These are phyloP conservation scores for Stachybotrys chlorohalonatus DNA, from an alignment of 2,329 filamentous ascomycete species.

Conservation along the genomic window DNA sequence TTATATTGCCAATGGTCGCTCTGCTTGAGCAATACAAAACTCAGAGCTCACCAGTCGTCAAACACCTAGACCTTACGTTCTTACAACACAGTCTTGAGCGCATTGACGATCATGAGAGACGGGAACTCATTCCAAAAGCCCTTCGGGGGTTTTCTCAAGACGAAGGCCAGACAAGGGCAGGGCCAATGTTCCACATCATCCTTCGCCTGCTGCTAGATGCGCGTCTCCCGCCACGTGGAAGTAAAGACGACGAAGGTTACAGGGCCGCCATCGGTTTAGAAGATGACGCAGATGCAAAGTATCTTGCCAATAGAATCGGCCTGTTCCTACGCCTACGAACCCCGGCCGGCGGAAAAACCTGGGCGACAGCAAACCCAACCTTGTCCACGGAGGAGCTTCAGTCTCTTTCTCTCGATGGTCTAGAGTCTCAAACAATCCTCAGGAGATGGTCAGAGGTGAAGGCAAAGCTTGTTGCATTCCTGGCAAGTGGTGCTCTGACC, in stretches of 20 bases:
- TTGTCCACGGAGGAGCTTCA: constrained; percentile 18
- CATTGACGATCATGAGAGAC: constrained; percentile 48
- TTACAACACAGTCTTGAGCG: constrained; percentile 68
- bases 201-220: constrained; percentile 66
- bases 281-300: constrained; percentile 59
- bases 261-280: constrained; percentile 57
- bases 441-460: constrained; percentile 34
- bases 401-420: constrained; percentile 23
- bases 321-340: constrained; percentile 51
- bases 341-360: constrained; percentile 20
- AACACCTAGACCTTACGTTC: constrained; percentile 82
- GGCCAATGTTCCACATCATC: constrained; percentile 73
- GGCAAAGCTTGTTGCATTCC: constrained; percentile 55
- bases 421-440: constrained; percentile 54
- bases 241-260: constrained; percentile 65
- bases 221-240: constrained; percentile 65
- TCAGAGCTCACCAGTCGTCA: constrained; percentile 62
- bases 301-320: constrained; percentile 66
- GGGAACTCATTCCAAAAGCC: constrained; percentile 57
- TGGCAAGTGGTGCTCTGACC: constrained; percentile 78
- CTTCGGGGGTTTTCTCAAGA: constrained; percentile 22
- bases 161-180: constrained; percentile 17
- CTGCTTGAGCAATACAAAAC: constrained; percentile 85
- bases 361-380: constrained; percentile 22
- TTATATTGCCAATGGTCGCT: constrained; percentile 75